Conservation (phyloP, 2,329 filamentous ascomycete genomes). For the Hypoxylon sp. region DNA sequence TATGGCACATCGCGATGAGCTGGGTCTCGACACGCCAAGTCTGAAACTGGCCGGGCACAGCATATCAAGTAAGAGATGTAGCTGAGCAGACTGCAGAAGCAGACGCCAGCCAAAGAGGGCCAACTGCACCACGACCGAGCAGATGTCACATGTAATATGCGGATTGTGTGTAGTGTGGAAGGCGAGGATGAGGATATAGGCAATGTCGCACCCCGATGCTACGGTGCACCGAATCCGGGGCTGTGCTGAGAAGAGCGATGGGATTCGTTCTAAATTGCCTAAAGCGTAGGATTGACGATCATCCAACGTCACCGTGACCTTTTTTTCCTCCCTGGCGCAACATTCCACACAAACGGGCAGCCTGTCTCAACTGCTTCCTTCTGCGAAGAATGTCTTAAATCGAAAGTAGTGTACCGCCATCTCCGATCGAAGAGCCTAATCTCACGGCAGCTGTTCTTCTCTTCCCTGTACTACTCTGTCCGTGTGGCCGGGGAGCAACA, state of each 20-base stretch:
- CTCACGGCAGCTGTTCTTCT: not conserved
- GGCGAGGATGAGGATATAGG: not conserved
- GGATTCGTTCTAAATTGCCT: constrained; percentile 28
- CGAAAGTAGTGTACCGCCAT: not conserved
- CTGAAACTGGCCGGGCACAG: constrained; percentile 71
- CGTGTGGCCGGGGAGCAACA: not conserved
- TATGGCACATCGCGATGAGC: constrained; percentile 70
- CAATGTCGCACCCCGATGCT: not conserved
- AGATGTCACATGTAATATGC: not conserved
- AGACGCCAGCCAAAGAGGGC: constrained; percentile 27
- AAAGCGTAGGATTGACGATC: constrained; percentile 19
- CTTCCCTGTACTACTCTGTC: not conserved
- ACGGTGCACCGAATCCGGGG: not conserved
- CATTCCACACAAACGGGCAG: not conserved
- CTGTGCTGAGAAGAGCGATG: not conserved
- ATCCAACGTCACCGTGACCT: constrained; percentile 20
- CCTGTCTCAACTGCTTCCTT: constrained; percentile 1
- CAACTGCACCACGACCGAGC: constrained; percentile 7
- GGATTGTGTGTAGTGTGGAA: no score
- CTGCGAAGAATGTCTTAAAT: constrained; percentile 4
- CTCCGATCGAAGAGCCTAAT: not conserved
- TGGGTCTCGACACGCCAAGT: constrained; percentile 71
- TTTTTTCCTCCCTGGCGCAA: constrained; percentile 2
- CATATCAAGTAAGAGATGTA: no score
- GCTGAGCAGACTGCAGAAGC: constrained; percentile 55